Conservation (phyloP, 768 basidiomycete species). For the Termitomyces sp. region DNA sequence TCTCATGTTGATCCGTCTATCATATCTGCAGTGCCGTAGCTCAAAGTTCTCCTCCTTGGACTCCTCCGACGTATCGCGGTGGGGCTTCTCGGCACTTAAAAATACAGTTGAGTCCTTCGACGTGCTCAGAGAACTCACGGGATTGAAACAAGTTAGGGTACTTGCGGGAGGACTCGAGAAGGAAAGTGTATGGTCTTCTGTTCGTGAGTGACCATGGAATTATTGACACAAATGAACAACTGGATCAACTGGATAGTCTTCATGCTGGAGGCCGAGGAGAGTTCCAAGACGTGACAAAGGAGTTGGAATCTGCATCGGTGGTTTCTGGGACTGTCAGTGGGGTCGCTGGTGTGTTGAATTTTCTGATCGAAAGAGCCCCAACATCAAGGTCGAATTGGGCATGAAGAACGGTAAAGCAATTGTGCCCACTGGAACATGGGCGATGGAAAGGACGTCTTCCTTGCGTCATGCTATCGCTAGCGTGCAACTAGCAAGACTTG, state of each 20-base stretch:
- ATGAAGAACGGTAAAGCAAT: conserved; percentile 69
- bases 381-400: conserved; percentile 31
- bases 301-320: too few relatives aligned
- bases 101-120: too few relatives aligned
- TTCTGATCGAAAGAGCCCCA: not conserved
- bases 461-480: conserved; percentile 82
- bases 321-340: too few relatives aligned
- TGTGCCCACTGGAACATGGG: conserved; percentile 38
- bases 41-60: not conserved
- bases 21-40: not conserved
- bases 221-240: too few relatives aligned
- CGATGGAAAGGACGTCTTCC: conserved; percentile 46
- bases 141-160: not conserved
- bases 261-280: too few relatives aligned
- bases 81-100: too few relatives aligned
- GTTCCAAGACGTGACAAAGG: too few relatives aligned
- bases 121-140: too few relatives aligned
- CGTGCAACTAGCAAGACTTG: conserved; percentile 95
- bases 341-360: not conserved
- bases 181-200: too few relatives aligned
- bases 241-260: too few relatives aligned
- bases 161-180: not conserved
- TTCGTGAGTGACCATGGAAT: too few relatives aligned
- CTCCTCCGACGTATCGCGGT: not conserved
- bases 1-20: not conserved